Conservation (phyloP, 1,284 basidiomycete species). For the Xerocomus minutiporus region DNA sequence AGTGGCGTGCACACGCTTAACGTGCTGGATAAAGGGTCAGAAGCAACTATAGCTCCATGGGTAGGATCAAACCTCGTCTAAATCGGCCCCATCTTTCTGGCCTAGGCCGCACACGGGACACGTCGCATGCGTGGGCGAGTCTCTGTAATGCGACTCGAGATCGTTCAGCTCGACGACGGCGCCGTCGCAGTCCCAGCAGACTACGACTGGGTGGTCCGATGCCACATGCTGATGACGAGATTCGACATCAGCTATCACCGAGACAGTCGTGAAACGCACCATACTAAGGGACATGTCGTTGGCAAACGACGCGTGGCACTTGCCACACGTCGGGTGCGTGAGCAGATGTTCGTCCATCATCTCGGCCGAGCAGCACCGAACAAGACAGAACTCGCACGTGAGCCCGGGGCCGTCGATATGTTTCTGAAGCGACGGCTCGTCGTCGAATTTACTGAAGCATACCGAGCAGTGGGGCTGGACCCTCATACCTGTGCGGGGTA, state of each 20-base stretch:
- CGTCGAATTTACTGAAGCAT: conserved; percentile 25
- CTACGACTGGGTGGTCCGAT: conserved; percentile 23
- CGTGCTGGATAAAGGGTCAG: conserved; percentile 18
- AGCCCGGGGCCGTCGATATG: conserved; percentile 17
- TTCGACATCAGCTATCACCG: background rate
- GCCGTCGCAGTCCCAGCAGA: conserved; percentile 31
- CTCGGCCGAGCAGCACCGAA: conserved; percentile 25
- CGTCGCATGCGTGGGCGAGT: conserved; percentile 25
- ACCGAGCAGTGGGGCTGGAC: conserved; percentile 19
- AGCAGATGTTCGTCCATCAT: conserved; percentile 28
- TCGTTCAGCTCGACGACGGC: conserved; percentile 19
- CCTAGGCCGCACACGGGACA: conserved; percentile 23
- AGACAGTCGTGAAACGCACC: conserved; percentile 15
- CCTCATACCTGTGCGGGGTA: conserved; percentile 2
- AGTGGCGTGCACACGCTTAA: conserved; percentile 16
- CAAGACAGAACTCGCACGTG: conserved; percentile 19
- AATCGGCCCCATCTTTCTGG: conserved; percentile 11
- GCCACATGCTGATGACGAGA: conserved; percentile 18
- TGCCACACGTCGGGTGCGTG: conserved; percentile 24
- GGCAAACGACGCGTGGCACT: conserved; percentile 20
- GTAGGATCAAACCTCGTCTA: conserved; percentile 20
- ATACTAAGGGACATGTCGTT: conserved; percentile 19
- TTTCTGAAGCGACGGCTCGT: conserved; percentile 14
- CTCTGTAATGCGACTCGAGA: conserved; percentile 25
- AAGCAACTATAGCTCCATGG: background rate